These are phyloP conservation scores for Pilobolus umbonatus DNA, from an alignment of 192 early-diverging fungal genomes.

Conservation along the genomic window DNA sequence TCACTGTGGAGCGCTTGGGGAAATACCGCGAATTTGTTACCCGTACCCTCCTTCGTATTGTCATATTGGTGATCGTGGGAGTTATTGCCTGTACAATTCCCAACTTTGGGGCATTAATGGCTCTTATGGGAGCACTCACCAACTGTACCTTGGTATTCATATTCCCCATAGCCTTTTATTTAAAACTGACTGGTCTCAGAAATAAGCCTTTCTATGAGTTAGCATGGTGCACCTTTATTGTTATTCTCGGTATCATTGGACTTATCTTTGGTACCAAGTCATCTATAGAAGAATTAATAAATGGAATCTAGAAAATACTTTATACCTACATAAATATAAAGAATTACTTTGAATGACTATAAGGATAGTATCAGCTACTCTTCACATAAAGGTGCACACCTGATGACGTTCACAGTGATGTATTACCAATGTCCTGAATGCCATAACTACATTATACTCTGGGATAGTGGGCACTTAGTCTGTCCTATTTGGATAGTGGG, in stretches of 20 bases:
- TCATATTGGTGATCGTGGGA: slow-evolving; percentile 48
- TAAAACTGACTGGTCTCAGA: slow-evolving; percentile 59
- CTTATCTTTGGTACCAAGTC: slow-evolving; percentile 62
- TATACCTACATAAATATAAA: too few species aligned
- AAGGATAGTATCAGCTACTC: too few species aligned
- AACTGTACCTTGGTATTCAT: slow-evolving; percentile 81
- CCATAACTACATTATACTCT: too few species aligned
- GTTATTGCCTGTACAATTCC: slow-evolving; percentile 66
- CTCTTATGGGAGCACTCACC: slow-evolving; percentile 70
- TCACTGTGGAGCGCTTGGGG: slow-evolving; percentile 53
- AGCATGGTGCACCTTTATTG: slow-evolving; percentile 46
- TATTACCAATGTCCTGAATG: too few species aligned
- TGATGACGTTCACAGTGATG: too few species aligned
- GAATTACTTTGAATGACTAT: too few species aligned
- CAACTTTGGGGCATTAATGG: slow-evolving; percentile 74
- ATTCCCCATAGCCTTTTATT: slow-evolving; percentile 74
- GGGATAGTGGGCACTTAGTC: too few species aligned
- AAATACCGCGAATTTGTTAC: slow-evolving; percentile 46
- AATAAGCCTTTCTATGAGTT: slow-evolving; percentile 40
- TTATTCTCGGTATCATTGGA: slow-evolving; percentile 62
- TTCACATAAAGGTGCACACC: too few species aligned
- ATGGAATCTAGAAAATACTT: slow-evolving; percentile 31
- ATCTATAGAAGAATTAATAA: slow-evolving; percentile 45
- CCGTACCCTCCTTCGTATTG: slow-evolving; percentile 51
- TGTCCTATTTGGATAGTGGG: too few species aligned